Evolutionary conservation across 495 filamentous ascomycete genomes (phyloP).

Genomic region (Chaetomidium leptoderma): DNA sequence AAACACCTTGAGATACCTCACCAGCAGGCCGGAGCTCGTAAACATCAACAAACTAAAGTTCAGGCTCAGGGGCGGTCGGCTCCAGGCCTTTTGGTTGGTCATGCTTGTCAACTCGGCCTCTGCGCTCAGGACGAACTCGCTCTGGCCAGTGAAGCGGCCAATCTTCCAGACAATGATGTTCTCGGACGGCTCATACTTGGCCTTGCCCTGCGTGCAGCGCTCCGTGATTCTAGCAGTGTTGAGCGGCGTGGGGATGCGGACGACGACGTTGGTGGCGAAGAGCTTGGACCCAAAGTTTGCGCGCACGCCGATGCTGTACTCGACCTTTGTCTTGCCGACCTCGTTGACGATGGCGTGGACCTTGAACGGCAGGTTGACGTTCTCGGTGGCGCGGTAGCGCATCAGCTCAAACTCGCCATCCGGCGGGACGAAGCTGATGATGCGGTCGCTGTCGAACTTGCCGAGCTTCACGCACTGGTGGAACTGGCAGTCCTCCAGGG

Average conservation of each 20-base stretch:
- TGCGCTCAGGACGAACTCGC: conserved; percentile 89
- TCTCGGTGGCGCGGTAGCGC: conserved; percentile 99
- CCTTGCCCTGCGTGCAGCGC: conserved; percentile 88
- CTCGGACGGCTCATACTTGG: conserved; percentile 96
- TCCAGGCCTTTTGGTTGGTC: conserved; percentile 99
- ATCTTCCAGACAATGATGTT: conserved; percentile 99
- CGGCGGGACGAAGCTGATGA: conserved; percentile 95
- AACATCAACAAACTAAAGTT: conserved; percentile 97
- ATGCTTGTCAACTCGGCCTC: conserved; percentile 91
- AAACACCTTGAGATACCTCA: conserved; percentile 97
- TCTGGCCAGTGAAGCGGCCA: conserved; percentile 89
- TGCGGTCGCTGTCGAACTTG: conserved; percentile 94
- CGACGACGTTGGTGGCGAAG: conserved; percentile 95
- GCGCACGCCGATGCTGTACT: conserved; percentile 96
- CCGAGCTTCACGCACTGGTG: conserved; percentile 98
- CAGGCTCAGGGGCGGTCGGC: conserved; percentile 83
- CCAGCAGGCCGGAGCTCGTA: conserved; percentile 84
- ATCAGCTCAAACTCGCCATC: conserved; percentile 99
- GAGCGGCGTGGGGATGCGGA: conserved; percentile 90
- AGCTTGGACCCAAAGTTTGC: conserved; percentile 95
- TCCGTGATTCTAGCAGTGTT: conserved; percentile 96
- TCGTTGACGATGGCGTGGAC: conserved; percentile 98
- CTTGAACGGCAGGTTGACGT: conserved; percentile 98
- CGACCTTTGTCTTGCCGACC: conserved; percentile 93
- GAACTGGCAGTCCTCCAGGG: conserved; percentile 97